These are phyloP conservation scores for Nakataea oryzae DNA, from an alignment of 2,329 filamentous ascomycete species.

Conservation along the genomic window DNA sequence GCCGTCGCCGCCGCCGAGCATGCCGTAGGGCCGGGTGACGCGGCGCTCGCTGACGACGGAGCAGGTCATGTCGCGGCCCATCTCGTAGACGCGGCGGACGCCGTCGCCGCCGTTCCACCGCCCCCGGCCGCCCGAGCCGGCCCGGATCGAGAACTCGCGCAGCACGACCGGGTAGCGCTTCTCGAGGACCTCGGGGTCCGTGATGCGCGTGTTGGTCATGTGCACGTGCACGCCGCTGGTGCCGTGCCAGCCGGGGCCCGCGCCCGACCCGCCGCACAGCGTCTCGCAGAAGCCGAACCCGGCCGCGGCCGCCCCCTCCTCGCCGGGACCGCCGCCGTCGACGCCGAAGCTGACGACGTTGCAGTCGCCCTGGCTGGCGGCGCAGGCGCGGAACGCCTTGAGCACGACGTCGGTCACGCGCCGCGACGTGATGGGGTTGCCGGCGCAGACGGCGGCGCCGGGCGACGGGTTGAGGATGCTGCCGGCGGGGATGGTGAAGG, in stretches of 20 bases:
- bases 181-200: slow-evolving; percentile 71
- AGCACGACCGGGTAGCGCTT: slow-evolving; percentile 65
- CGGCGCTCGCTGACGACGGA: slow-evolving; percentile 69
- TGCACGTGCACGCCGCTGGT: slow-evolving; percentile 70
- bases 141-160: slow-evolving; percentile 55
- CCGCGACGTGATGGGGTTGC: slow-evolving; percentile 72
- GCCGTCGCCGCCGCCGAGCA: slow-evolving; percentile 73
- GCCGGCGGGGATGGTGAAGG: slow-evolving; percentile 61
- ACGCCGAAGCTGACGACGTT: slow-evolving; percentile 83
- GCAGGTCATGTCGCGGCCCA: slow-evolving; percentile 66
- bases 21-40: slow-evolving; percentile 69
- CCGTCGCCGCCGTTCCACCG: slow-evolving; percentile 65
- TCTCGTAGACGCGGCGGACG: slow-evolving; percentile 70
- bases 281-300: slow-evolving; percentile 68
- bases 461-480: slow-evolving; percentile 67
- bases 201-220: slow-evolving; percentile 82
- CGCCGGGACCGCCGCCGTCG: slow-evolving; percentile 51
- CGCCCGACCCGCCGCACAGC: slow-evolving; percentile 67
- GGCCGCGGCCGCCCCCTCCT: slow-evolving; percentile 58
- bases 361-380: slow-evolving; percentile 69
- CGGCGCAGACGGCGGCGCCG: slow-evolving; percentile 71
- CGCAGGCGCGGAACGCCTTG: slow-evolving; percentile 68
- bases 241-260: slow-evolving; percentile 62
- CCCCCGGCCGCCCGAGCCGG: slow-evolving; percentile 53
- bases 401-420: slow-evolving; percentile 77